phyloP scores from a whole-genome alignment of 2,329 filamentous ascomycete species.

The Golovinomyces cichoracearum region DNA sequence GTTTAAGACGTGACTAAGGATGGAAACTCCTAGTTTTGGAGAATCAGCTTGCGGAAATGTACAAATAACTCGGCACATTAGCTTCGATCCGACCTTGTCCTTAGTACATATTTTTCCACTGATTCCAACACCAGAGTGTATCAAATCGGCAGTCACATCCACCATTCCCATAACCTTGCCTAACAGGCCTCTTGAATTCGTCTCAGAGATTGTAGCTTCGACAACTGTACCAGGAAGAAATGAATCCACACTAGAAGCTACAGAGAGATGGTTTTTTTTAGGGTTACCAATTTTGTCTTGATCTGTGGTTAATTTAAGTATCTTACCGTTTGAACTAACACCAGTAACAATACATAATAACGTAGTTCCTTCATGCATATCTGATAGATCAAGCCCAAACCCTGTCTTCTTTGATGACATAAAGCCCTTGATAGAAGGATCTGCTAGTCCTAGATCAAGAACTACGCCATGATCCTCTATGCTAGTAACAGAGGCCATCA shows the following conservation, averaged over 20 bases:
- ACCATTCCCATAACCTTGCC: conserved; percentile 84
- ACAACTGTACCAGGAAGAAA: conserved; percentile 82
- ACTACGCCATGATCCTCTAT: conserved; percentile 90
- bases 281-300: conserved; percentile 39
- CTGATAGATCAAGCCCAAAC: conserved; percentile 32
- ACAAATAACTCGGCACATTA: conserved; percentile 68
- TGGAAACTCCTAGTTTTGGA: conserved; percentile 64
- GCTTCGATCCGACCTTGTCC: conserved; percentile 59
- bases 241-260: conserved; percentile 65
- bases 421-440: conserved; percentile 49
- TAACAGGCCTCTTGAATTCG: conserved; percentile 44
- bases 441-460: conserved; percentile 65
- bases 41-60: conserved; percentile 57
- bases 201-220: conserved; percentile 58
- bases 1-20: conserved; percentile 59
- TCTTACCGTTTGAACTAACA: conserved; percentile 50
- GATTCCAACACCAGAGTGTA: conserved; percentile 60
- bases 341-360: conserved; percentile 60
- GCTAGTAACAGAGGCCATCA: conserved; percentile 72
- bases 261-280: conserved; percentile 38
- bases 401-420: conserved; percentile 64
- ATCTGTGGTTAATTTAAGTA: conserved; percentile 62
- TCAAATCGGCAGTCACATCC: conserved; percentile 68
- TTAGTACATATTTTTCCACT: conserved; percentile 43
- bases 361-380: conserved; percentile 58